Conservation (phyloP, 2,329 filamentous ascomycete species). For the Pseudogymnoascus sp. region DNA sequence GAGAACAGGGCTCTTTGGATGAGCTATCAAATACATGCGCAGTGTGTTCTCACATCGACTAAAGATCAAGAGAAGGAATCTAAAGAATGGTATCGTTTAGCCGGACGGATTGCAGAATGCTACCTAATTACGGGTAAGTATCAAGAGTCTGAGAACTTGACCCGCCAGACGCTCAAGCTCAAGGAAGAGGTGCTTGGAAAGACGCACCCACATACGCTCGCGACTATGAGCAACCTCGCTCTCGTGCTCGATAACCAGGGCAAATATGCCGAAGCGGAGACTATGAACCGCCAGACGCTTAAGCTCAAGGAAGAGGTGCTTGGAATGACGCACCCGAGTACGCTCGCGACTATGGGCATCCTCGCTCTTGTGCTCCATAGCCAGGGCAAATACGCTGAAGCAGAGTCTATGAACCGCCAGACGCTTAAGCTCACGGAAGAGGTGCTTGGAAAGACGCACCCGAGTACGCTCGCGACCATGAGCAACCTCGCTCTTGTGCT, state of each 20-base stretch:
- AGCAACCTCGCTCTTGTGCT: conserved; percentile 13
- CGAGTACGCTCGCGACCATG: conserved; percentile 15
- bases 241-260: conserved; percentile 6
- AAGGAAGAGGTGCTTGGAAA: not conserved
- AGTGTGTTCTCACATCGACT: conserved; percentile 1
- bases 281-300: conserved; percentile 5
- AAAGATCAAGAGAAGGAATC: conserved; percentile 8
- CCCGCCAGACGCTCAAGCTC: not conserved
- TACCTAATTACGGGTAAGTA: not conserved
- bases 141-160: not conserved
- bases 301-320: conserved; percentile 5
- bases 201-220: conserved; percentile 8
- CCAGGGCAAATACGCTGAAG: conserved; percentile 11
- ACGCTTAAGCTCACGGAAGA: conserved; percentile 1
- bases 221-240: conserved; percentile 10
- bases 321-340: conserved; percentile 2
- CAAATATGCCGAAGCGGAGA: conserved; percentile 11
- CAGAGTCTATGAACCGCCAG: conserved; percentile 8
- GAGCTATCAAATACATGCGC: conserved; percentile 12
- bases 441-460: conserved; percentile 13
- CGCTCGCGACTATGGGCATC: conserved; percentile 10
- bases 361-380: conserved; percentile 6
- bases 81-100: not conserved
- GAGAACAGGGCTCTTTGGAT: conserved; percentile 9
- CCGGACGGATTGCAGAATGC: conserved; percentile 10